phyloP scores from a whole-genome alignment of 2,329 filamentous ascomycete species.

The Teratosphaeria gauchensis region DNA sequence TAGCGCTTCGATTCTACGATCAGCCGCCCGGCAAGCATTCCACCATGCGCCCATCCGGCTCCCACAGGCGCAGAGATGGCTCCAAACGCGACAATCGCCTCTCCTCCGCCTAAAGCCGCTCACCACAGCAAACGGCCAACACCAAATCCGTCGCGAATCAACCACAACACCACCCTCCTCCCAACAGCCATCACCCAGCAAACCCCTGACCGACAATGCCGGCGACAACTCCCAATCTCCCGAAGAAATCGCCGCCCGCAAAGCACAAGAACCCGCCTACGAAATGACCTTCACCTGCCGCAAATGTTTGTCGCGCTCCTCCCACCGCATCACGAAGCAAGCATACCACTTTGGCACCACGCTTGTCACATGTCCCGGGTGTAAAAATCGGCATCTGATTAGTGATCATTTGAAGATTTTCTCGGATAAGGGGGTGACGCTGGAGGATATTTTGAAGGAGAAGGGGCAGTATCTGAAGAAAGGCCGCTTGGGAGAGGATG shows the following conservation, averaged over 20 bases:
- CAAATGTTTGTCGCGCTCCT: conserved; percentile 63
- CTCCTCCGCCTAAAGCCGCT: conserved; percentile 7
- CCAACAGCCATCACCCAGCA: conserved; percentile 1
- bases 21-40: not conserved
- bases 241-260: conserved; percentile 32
- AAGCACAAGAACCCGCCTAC: conserved; percentile 56
- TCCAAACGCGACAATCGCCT: conserved; percentile 4
- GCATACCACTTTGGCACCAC: conserved; percentile 88
- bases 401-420: conserved; percentile 83
- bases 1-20: not conserved
- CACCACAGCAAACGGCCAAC: not conserved
- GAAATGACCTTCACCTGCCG: conserved; percentile 87
- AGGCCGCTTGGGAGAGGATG: conserved; percentile 61
- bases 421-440: conserved; percentile 56
- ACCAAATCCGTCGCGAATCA: conserved; percentile 6
- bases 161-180: not conserved
- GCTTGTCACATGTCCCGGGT: conserved; percentile 77
- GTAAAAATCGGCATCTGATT: conserved; percentile 82
- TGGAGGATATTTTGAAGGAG: conserved; percentile 69
- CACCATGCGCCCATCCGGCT: conserved; percentile 2
- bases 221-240: conserved; percentile 12
- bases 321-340: conserved; percentile 82
- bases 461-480: conserved; percentile 66
- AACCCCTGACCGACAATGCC: conserved; percentile 22
- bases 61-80: conserved; percentile 13